phyloP scores from a whole-genome alignment of 1,284 basidiomycete genomes.

The Wolfiporia cocos region DNA sequence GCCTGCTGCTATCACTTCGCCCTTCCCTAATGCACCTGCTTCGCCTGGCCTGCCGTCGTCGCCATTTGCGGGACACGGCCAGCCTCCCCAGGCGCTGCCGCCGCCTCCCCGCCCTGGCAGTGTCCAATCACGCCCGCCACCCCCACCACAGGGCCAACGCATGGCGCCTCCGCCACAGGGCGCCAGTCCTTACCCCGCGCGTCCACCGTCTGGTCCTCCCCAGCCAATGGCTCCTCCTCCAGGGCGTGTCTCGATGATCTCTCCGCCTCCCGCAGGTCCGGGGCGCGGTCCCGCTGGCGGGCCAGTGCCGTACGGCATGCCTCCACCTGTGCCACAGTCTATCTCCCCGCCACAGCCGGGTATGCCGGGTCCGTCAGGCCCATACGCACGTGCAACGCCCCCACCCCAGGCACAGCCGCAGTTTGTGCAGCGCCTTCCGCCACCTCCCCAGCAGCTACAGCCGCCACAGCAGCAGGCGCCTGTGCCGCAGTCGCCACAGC shows the following conservation, averaged over 20 bases:
- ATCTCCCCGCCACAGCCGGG: constrained; percentile 12
- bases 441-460: constrained; percentile 13
- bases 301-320: constrained; percentile 34
- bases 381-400: constrained; percentile 36
- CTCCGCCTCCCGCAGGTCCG: constrained; percentile 28
- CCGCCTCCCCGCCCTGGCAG: constrained; percentile 63
- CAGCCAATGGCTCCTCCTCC: constrained; percentile 30
- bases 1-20: constrained; percentile 74
- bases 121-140: constrained; percentile 40
- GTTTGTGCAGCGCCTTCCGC: constrained; percentile 8
- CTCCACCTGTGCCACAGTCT: constrained; percentile 27
- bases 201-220: constrained; percentile 34
- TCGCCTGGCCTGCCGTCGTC: constrained; percentile 42
- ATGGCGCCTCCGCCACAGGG: constrained; percentile 23
- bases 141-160: constrained; percentile 38
- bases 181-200: constrained; percentile 28
- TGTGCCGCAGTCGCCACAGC: constrained; percentile 27
- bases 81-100: constrained; percentile 34
- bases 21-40: constrained; percentile 73
- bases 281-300: constrained; percentile 15
- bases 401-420: constrained; percentile 28
- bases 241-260: constrained; percentile 25
- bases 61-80: constrained; percentile 36
- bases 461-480: constrained; percentile 18
- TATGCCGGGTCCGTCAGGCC: constrained; percentile 18